These are phyloP conservation scores for Punica granatum DNA, from an alignment of 345 rosid genomes.

Conservation along the genomic window DNA sequence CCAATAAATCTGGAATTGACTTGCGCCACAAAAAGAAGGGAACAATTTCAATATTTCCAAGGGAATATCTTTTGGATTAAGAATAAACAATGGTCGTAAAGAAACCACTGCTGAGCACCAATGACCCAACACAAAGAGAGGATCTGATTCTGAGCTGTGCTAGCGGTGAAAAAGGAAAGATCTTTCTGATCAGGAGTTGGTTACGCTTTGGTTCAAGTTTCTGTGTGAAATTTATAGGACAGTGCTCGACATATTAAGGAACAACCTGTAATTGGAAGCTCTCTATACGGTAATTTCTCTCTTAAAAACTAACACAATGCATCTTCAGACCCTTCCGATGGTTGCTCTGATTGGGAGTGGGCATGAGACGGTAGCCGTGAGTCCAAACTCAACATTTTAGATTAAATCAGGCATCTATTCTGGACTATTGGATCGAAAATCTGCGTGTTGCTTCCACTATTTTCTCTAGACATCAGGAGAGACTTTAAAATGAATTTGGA, in stretches of 20 bases:
- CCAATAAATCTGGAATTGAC: too few species aligned
- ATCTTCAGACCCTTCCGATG: too few species aligned
- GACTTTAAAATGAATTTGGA: not conserved
- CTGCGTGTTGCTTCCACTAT: not conserved
- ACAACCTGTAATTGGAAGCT: slow-evolving; percentile 94
- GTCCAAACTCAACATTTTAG: too few species aligned
- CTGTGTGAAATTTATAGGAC: slow-evolving; percentile 99
- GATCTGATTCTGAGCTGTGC: slow-evolving; percentile 96
- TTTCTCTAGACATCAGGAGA: not conserved
- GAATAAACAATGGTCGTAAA: too few species aligned
- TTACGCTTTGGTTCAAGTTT: slow-evolving; percentile 99
- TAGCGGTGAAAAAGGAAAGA: slow-evolving; percentile 99
- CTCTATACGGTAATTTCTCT: slow-evolving; percentile 74
- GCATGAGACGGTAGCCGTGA: too few species aligned
- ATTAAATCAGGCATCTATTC: not conserved
- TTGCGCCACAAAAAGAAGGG: too few species aligned
- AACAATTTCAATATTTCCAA: too few species aligned
- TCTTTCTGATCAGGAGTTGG: slow-evolving; percentile 94
- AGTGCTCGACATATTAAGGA: slow-evolving; percentile 88
- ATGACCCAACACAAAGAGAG: too few species aligned
- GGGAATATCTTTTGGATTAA: too few species aligned
- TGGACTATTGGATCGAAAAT: not conserved
- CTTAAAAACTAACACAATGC: not conserved
- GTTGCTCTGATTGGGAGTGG: not conserved
- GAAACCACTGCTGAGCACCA: too few species aligned